Base-by-base conservation (phyloP, 2,329 filamentous ascomycete species). In the Ophiostoma quercus region DNA sequence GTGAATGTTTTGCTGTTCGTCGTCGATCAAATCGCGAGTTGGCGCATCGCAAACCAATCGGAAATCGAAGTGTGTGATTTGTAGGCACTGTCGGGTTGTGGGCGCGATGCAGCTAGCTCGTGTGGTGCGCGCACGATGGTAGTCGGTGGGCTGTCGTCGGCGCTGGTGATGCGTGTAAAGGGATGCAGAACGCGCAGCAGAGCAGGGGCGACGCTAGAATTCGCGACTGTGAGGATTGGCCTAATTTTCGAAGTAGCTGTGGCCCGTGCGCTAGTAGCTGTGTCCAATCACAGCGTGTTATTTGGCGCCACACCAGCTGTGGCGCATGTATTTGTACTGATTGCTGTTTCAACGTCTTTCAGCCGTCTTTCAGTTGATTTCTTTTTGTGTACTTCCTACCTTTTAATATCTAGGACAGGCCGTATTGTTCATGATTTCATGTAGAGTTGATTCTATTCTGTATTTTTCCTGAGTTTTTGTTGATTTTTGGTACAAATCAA, bases 141-240 rank as follows among this genome's bases (percentile, higher is more conserved):
- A n/a, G 51, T 67, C 29, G 57, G 29, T 70, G 47, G 39, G 25
- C 29, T 65, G 57, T 39, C 16, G 67, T 70, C 22, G 66, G 39
- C 66, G 67, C 29, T 70, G 69, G 68, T 66, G 67, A 71, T 71
- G 71, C 68, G 54, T 67, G 43, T 67, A 67, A 68, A 73, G 71
- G 70, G 72, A 73, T 70, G 71, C 68, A 66, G 72, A 72, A 70
- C 70, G 71, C 69, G 70, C 67, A 70, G 60, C 68, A 51, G 16
- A 70, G 22, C 34, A 54, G 29, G 29, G 67, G 69, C 68, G 69
- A 68, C 72, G 71, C 72, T 73, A 72, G 70, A 57, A 51, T 66
- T 70, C 72, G 73, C 72, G 72, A 73, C 67, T 41, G 32, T 29
- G 63, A 71, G 68, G 71, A 70, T 72, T 71, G 68, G 69, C 71